Conservation (phyloP, 1,284 basidiomycete species). For the Leccinum colubrinum region DNA sequence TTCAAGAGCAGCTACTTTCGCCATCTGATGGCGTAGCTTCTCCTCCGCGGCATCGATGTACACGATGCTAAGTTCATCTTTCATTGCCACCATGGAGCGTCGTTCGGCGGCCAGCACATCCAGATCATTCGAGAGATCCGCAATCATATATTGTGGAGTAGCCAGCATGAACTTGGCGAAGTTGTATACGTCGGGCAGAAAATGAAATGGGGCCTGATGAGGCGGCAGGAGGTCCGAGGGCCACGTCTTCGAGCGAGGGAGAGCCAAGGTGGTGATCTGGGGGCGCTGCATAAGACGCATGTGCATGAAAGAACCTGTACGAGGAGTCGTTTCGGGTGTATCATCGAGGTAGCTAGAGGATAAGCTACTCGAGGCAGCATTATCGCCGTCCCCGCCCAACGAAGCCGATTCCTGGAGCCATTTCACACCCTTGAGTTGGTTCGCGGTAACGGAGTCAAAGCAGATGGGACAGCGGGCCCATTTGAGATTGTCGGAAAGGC, state of each 20-base stretch:
- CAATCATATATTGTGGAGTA: conserved; percentile 79
- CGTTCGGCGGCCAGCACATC: conserved; percentile 72
- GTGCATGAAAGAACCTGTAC: conserved; percentile 57
- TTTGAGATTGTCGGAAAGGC: conserved; percentile 75
- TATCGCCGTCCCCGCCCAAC: conserved; percentile 40
- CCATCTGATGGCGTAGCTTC: conserved; percentile 76
- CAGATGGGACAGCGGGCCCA: conserved; percentile 95
- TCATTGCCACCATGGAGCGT: conserved; percentile 56
- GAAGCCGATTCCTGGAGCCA: conserved; percentile 60
- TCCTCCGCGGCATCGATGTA: conserved; percentile 82
- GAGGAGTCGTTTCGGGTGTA: conserved; percentile 36
- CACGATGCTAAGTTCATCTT: conserved; percentile 74
- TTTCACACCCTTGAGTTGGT: conserved; percentile 91
- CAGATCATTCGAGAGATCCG: conserved; percentile 74
- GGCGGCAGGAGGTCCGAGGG: conserved; percentile 90
- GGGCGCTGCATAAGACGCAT: conserved; percentile 94
- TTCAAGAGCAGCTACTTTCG: conserved; percentile 73
- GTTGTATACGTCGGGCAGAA: conserved; percentile 87
- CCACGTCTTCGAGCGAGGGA: conserved; percentile 92
- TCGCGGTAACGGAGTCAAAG: conserved; percentile 89
- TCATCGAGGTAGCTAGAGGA: conserved; percentile 42
- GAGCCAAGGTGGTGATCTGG: conserved; percentile 92
- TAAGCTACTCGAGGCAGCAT: conserved; percentile 35
- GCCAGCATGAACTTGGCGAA: conserved; percentile 97
- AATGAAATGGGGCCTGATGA: conserved; percentile 92